These are phyloP conservation scores for Chlorencoelia australis DNA, from an alignment of 2,329 filamentous ascomycete species.

Conservation along the genomic window DNA sequence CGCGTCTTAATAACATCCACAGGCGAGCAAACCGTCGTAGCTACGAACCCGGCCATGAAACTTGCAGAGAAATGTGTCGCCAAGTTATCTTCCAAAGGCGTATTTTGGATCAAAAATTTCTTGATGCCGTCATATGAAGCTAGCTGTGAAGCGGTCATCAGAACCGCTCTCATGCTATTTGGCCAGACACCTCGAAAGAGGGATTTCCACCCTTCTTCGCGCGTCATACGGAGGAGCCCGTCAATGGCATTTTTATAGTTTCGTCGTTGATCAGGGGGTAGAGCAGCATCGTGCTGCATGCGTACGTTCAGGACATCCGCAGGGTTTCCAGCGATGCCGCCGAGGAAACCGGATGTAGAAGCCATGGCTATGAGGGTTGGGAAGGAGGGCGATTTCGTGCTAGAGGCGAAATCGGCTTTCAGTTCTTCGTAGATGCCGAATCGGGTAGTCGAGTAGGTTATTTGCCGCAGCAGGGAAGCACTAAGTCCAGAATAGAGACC, in stretches of 20 bases:
- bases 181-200: slow-evolving; percentile 82
- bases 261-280: slow-evolving; percentile 61
- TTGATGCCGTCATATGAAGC: slow-evolving; percentile 83
- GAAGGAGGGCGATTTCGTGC: slow-evolving; percentile 51
- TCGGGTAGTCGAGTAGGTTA: slow-evolving; percentile 91
- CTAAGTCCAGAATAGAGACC: slow-evolving; percentile 89
- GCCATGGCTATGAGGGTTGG: slow-evolving; percentile 74
- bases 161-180: slow-evolving; percentile 69
- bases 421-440: slow-evolving; percentile 96
- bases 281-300: slow-evolving; percentile 87
- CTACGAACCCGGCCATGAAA: slow-evolving; percentile 70
- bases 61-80: slow-evolving; percentile 70
- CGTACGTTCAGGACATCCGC: slow-evolving; percentile 95
- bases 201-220: slow-evolving; percentile 65
- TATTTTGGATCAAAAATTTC: slow-evolving; percentile 52
- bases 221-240: slow-evolving; percentile 77
- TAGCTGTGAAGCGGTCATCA: slow-evolving; percentile 80
- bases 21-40: slow-evolving; percentile 75
- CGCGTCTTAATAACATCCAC: slow-evolving; percentile 86
- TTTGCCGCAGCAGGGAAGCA: slow-evolving; percentile 83
- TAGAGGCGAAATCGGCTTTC: slow-evolving; percentile 57
- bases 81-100: slow-evolving; percentile 57
- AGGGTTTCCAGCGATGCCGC: slow-evolving; percentile 84
- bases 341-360: slow-evolving; percentile 72
- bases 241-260: slow-evolving; percentile 88